A percentile compares a stretch with the other conserved stretches of the same genome.
Evolutionary conservation across 139 green algal genomes (phyloP).

Genomic region (Coelastrella sp.): DNA sequence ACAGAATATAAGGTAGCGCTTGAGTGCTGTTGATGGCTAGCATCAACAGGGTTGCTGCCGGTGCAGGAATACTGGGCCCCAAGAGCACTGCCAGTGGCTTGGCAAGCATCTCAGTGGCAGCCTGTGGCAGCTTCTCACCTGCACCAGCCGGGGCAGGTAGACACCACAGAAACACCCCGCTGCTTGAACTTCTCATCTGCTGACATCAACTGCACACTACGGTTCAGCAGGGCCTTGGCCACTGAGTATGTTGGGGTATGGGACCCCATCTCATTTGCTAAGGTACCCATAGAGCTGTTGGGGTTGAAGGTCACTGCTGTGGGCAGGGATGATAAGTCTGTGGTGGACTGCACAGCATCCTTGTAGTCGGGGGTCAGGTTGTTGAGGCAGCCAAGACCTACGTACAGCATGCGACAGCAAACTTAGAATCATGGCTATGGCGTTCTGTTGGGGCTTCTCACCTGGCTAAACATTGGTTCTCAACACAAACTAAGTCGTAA

Average conservation of each 20-base stretch:
- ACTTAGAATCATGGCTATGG: no score
- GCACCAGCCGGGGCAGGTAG: slow-evolving; percentile 40
- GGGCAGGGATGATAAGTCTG: not conserved
- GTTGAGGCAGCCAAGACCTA: not conserved
- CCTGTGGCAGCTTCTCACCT: not conserved
- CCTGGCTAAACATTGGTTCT: no score
- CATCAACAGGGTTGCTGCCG: no score
- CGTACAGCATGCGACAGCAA: not conserved
- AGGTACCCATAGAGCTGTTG: slow-evolving; percentile 31
- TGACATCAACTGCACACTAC: slow-evolving; percentile 21
- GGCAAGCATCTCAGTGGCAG: not conserved
- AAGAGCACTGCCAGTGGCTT: not conserved
- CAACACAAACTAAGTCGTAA: no score
- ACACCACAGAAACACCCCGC: slow-evolving; percentile 1
- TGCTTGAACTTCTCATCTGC: slow-evolving; percentile 22
- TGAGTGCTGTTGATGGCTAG: no score
- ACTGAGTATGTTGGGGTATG: slow-evolving; percentile 38
- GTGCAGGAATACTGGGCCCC: not conserved
- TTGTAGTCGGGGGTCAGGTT: not conserved
- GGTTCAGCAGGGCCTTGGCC: slow-evolving; percentile 42
- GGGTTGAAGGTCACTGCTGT: slow-evolving; percentile 29
- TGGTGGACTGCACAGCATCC: not conserved
- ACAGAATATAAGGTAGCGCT: not conserved
- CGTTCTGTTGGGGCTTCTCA: no score
- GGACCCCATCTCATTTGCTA: not conserved